These are phyloP conservation scores for Filobasidium wieringae DNA, from an alignment of 768 basidiomycete species.

Conservation along the genomic window DNA sequence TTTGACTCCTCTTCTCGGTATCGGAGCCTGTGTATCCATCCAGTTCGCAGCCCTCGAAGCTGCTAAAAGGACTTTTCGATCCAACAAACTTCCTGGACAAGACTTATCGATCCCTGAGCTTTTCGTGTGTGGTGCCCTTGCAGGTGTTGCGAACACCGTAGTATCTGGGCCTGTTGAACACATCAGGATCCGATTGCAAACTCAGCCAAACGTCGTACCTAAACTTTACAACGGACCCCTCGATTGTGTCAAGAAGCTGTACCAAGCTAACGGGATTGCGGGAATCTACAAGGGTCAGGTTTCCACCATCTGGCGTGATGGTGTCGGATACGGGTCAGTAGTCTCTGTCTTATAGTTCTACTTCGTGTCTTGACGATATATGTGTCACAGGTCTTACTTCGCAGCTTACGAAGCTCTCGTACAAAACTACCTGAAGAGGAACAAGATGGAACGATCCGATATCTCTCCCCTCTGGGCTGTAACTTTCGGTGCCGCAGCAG, in stretches of 20 bases:
- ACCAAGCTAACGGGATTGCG: constrained; percentile 56
- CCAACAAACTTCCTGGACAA: constrained; percentile 50
- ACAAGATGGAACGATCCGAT: constrained; percentile 49
- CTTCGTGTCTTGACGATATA: background rate
- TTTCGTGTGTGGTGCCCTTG: constrained; percentile 62
- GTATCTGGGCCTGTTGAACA: constrained; percentile 96
- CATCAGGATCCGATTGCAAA: constrained; percentile 90
- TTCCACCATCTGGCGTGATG: constrained; percentile 59
- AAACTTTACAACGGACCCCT: constrained; percentile 68
- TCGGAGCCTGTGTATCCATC: constrained; percentile 89
- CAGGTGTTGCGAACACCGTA: constrained; percentile 79
- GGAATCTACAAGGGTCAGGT: constrained; percentile 90
- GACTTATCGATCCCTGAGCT: constrained; percentile 62
- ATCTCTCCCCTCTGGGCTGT: constrained; percentile 66
- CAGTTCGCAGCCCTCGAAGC: constrained; percentile 86
- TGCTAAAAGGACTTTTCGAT: constrained; percentile 65
- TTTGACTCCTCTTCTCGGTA: constrained; percentile 75
- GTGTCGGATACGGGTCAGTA: constrained; percentile 38
- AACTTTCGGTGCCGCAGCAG: constrained; percentile 79
- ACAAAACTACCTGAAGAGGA: constrained; percentile 57
- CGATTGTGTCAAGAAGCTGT: constrained; percentile 80
- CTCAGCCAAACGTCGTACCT: constrained; percentile 61
- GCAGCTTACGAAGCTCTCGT: constrained; percentile 83
- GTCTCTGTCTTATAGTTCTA: background rate
- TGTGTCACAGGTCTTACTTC: constrained; percentile 52